These are phyloP conservation scores for Austropuccinia psidii DNA, from an alignment of 1,284 basidiomycete species.

Conservation along the genomic window DNA sequence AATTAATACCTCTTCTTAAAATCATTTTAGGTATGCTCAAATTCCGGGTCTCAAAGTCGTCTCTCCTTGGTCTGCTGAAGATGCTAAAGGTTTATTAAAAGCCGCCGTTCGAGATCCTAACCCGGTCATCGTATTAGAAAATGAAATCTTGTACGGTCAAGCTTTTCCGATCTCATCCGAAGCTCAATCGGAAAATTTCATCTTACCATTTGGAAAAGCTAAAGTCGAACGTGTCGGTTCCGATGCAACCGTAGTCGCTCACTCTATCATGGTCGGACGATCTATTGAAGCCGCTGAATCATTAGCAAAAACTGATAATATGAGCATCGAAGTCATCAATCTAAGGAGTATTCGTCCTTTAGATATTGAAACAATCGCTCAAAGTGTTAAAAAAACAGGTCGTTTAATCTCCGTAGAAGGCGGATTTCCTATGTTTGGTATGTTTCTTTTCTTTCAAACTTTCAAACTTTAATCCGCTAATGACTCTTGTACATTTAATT, in stretches of 20 bases:
- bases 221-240: constrained; percentile 89
- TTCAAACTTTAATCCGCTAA: neutral
- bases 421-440: constrained; percentile 97
- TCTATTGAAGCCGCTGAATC: constrained; percentile 84
- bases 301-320: constrained; percentile 82
- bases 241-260: constrained; percentile 92
- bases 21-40: constrained; percentile 88
- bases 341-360: constrained; percentile 88
- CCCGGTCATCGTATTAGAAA: constrained; percentile 96
- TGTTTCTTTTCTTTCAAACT: neutral
- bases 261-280: constrained; percentile 92
- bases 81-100: constrained; percentile 97
- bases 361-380: constrained; percentile 92
- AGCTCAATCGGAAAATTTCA: constrained; percentile 87
- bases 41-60: constrained; percentile 96
- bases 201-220: constrained; percentile 89
- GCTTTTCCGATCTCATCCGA: constrained; percentile 91
- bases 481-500: neutral
- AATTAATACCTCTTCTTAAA: constrained; percentile 45
- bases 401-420: constrained; percentile 91
- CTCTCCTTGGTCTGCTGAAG: constrained; percentile 92
- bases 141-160: constrained; percentile 97
- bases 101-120: constrained; percentile 96
- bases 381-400: constrained; percentile 89
- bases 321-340: constrained; percentile 98